Evolutionary conservation across 169 alveolate species (phyloP).

Genomic region (Fabrea salina): DNA sequence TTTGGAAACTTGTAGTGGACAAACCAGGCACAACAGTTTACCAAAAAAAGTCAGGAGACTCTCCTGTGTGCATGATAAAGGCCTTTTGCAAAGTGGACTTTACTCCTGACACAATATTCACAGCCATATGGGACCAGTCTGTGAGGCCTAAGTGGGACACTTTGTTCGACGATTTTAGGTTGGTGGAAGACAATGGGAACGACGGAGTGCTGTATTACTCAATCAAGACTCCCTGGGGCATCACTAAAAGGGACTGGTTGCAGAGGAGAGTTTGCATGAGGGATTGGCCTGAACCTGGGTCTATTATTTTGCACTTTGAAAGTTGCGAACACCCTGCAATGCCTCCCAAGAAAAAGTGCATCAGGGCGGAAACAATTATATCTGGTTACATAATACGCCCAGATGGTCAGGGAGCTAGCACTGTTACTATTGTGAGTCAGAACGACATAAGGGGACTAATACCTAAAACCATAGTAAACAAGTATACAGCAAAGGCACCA

Average conservation of each 20-base stretch:
- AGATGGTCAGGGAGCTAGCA: slow-evolving; percentile 39
- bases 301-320: slow-evolving; percentile 64
- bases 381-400: slow-evolving; percentile 71
- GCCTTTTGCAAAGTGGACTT: slow-evolving; percentile 51
- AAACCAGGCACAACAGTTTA: slow-evolving; percentile 39
- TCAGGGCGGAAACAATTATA: slow-evolving; percentile 76
- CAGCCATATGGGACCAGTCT: slow-evolving; percentile 59
- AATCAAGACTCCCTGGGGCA: slow-evolving; percentile 77
- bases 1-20: slow-evolving; percentile 25
- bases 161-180: slow-evolving; percentile 40
- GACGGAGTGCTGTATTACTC: slow-evolving; percentile 60
- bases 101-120: slow-evolving; percentile 51
- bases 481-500: slow-evolving; percentile 70
- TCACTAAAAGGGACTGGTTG: slow-evolving; percentile 73
- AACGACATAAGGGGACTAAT: slow-evolving; percentile 75
- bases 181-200: slow-evolving; percentile 57
- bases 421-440: slow-evolving; percentile 62
- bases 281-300: slow-evolving; percentile 62
- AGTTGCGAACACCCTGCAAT: slow-evolving; percentile 58
- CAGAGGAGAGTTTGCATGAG: slow-evolving; percentile 62
- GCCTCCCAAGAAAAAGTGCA: slow-evolving; percentile 51
- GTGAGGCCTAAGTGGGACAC: slow-evolving; percentile 27
- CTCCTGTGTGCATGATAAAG: slow-evolving; percentile 65
- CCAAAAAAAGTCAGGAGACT: slow-evolving; percentile 54
- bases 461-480: slow-evolving; percentile 67